Conservation (phyloP, 208 protist species). For the Acanthamoeba rhysodes region DNA sequence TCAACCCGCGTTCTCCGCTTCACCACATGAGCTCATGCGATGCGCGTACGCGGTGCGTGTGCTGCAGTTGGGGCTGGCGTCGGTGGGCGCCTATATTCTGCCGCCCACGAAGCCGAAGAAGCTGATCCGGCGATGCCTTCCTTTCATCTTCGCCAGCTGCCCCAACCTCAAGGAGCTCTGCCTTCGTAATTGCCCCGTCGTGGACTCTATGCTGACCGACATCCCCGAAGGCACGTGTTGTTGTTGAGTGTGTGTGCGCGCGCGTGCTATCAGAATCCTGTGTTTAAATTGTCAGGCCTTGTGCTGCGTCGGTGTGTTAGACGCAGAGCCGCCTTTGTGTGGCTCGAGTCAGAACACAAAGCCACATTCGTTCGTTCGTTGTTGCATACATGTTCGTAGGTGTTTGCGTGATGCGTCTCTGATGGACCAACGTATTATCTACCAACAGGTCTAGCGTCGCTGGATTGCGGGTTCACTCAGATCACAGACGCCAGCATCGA, state of each 20-base stretch:
- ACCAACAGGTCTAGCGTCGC: background rate
- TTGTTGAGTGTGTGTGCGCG: background rate
- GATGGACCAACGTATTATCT: background rate
- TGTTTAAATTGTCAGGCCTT: background rate
- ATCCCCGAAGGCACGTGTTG: slow-evolving; percentile 38
- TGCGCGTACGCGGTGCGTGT: background rate
- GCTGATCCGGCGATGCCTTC: slow-evolving; percentile 26
- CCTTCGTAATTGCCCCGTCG: slow-evolving; percentile 18
- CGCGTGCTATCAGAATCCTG: background rate
- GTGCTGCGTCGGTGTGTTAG: background rate
- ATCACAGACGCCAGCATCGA: slow-evolving; percentile 29
- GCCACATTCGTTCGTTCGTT: too few relatives aligned
- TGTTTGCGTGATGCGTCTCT: background rate
- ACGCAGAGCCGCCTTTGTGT: too few relatives aligned
- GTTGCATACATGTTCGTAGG: too few relatives aligned
- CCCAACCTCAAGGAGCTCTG: slow-evolving; percentile 45
- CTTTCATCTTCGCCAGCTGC: slow-evolving; percentile 46
- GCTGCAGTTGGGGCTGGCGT: background rate
- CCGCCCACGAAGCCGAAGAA: slow-evolving; percentile 48
- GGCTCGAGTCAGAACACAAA: too few relatives aligned
- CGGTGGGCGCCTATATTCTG: slow-evolving; percentile 19
- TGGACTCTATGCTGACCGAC: slow-evolving; percentile 44
- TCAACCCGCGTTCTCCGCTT: background rate
- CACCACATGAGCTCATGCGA: background rate
- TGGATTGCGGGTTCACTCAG: slow-evolving; percentile 46